Conservation (phyloP, 495 filamentous ascomycete species). For the Xylaria scruposa region DNA sequence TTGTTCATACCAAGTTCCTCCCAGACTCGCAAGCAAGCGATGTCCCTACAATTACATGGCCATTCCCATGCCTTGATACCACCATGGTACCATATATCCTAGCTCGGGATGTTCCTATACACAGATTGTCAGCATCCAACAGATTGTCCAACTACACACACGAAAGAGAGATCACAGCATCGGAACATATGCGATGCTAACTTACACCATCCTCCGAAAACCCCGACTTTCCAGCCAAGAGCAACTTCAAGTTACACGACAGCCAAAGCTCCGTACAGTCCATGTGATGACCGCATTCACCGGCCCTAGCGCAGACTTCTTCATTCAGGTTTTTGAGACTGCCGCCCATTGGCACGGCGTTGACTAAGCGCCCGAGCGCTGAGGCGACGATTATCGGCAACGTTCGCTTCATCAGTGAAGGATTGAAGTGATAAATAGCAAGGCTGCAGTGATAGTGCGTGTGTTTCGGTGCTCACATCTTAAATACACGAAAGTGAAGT, state of each 20-base stretch:
- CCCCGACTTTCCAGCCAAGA: constrained; percentile 3
- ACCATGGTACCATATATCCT: constrained; percentile 23
- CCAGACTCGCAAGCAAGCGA: neutral
- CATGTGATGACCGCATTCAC: constrained; percentile 14
- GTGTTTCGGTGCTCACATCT: neutral
- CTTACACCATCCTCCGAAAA: constrained; percentile 22
- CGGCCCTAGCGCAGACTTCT: constrained; percentile 17
- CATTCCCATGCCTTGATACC: constrained; percentile 25
- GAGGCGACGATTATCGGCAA: neutral
- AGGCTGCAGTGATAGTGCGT: neutral
- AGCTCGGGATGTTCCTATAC: constrained; percentile 14
- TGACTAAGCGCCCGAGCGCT: neutral
- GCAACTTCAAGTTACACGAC: constrained; percentile 23
- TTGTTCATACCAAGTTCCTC: too few species aligned
- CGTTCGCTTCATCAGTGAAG: constrained; percentile 8
- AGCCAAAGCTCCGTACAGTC: constrained; percentile 20
- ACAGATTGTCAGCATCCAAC: constrained; percentile 1
- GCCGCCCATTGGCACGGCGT: constrained; percentile 18
- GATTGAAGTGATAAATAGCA: neutral
- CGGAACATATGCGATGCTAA: neutral
- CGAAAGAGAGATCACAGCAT: neutral
- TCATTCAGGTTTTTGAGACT: constrained; percentile 20
- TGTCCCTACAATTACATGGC: neutral
- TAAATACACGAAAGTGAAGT: neutral
- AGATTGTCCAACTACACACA: neutral